A percentile compares a stretch with the other conserved stretches of the same genome.
Conservation (phyloP, 2,329 filamentous ascomycete species). For the Pestalotiopsis sp. region DNA sequence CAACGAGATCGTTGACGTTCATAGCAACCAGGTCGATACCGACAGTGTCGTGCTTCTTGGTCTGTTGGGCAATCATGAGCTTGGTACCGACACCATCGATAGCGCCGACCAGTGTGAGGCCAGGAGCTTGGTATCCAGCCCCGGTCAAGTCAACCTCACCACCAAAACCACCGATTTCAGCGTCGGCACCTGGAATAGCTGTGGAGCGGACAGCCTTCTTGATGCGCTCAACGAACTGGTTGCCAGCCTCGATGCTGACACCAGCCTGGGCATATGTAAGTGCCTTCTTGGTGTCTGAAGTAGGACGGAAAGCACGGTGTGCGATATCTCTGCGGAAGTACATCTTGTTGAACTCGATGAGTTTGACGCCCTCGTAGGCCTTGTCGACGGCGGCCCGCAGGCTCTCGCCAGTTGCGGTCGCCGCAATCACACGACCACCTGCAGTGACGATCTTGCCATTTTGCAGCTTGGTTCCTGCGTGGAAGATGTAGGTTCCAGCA, state of each 20-base stretch:
- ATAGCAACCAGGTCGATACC: conserved; percentile 97
- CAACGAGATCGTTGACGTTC: conserved; percentile 98
- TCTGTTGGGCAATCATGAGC: conserved; percentile 90
- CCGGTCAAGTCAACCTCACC: conserved; percentile 79
- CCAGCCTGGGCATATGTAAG: conserved; percentile 93
- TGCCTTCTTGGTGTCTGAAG: conserved; percentile 43
- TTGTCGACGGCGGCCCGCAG: conserved; percentile 82
- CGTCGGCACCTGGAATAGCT: conserved; percentile 82
- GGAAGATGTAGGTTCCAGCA: conserved; percentile 74
- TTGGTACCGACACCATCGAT: conserved; percentile 97
- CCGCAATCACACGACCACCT: conserved; percentile 90
- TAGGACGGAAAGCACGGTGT: conserved; percentile 65
- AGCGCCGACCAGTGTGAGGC: conserved; percentile 81
- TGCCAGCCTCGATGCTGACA: conserved; percentile 92
- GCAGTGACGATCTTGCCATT: conserved; percentile 70
- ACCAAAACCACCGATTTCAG: conserved; percentile 93
- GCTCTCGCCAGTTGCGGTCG: conserved; percentile 75
- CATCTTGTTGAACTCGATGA: conserved; percentile 84
- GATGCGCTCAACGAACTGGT: conserved; percentile 89
- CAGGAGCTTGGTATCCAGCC: conserved; percentile 66
- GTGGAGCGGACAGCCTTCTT: conserved; percentile 88
- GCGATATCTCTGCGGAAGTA: conserved; percentile 94
- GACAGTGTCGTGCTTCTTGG: conserved; percentile 89
- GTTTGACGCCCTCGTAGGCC: conserved; percentile 82
- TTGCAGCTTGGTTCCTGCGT: conserved; percentile 79